These are phyloP conservation scores for Claviceps pusilla DNA, from an alignment of 2,329 filamentous ascomycete genomes.

Conservation along the genomic window DNA sequence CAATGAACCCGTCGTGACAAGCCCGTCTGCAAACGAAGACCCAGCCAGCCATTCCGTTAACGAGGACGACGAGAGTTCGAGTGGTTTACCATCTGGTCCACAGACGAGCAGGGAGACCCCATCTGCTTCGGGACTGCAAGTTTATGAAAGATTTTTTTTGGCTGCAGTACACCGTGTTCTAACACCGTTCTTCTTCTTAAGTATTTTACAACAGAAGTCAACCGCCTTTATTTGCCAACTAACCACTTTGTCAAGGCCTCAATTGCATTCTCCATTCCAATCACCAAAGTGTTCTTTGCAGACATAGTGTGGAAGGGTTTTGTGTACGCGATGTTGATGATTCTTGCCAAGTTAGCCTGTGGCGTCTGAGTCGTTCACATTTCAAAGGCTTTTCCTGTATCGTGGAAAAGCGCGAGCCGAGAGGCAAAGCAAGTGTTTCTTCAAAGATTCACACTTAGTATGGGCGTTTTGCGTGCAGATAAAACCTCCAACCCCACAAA, in stretches of 20 bases:
- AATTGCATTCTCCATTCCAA: slow-evolving; percentile 66
- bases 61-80: background rate
- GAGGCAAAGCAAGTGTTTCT: background rate
- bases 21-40: background rate
- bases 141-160: slow-evolving; percentile 27
- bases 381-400: background rate
- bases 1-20: background rate
- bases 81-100: background rate
- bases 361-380: slow-evolving; percentile 39
- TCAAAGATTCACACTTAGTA: background rate
- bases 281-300: slow-evolving; percentile 51
- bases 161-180: slow-evolving; percentile 34
- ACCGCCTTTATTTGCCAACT: background rate
- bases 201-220: background rate
- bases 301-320: slow-evolving; percentile 56
- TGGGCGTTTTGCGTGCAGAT: background rate
- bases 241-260: slow-evolving; percentile 15
- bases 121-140: slow-evolving; percentile 4
- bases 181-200: slow-evolving; percentile 58
- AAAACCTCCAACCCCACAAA: background rate
- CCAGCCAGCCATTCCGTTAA: background rate
- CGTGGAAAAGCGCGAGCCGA: background rate
- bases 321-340: slow-evolving; percentile 59
- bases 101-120: background rate
- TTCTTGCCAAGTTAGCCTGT: slow-evolving; percentile 43